Evolutionary conservation across 805 yeast genomes (phyloP), one percentile per base, ranked within the genome.

Genomic region (Teunomyces stri): DNA sequence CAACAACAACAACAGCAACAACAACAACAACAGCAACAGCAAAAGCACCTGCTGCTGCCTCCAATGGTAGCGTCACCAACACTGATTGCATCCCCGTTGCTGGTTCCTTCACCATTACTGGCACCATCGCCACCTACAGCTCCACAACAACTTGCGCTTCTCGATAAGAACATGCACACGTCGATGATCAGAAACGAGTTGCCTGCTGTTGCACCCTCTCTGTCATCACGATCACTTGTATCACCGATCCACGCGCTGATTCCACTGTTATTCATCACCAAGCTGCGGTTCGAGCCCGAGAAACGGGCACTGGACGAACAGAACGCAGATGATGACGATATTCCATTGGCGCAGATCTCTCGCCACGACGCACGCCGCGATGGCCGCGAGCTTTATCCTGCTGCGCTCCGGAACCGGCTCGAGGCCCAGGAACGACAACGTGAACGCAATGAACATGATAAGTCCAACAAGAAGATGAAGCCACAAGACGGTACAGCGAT

Each of bases 401-500:
- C 9, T 3, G 5, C 40, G 10, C 37, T 47, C 15, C 28, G 41
- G n/a, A 27, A 20, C 11, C 12, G 36, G n/a, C 38, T 47, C 11
- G 50, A 47, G 20, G 39, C 42, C 15, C 49, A 46, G 18, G 49
- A 46, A 15, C 21, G 42, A 18, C 45, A 46, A n/a, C 31, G 41
- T 6, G 20, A 13, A 15, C 39, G 16, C n/a, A 41, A 35, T n/a
- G 31, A 39, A 12, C 15, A 29, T 10, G 34, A 45, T 2, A 16
- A 38, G 18, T 18, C 40, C 6, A 37, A 29, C 13, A 53, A 48
- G 37, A 52, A 51, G 31, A 56, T 52, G 27, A 57, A 21, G 25
- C 25, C 25, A 21, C 25, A 18, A 18, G 20, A 18, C 20, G 20
- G 4, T 18, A 18, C 20, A 18, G 20, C 20, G 4, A 18, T 18